These are phyloP conservation scores for Phytophthora crassamura DNA, from an alignment of 352 stramenopile genomes.

Conservation along the genomic window DNA sequence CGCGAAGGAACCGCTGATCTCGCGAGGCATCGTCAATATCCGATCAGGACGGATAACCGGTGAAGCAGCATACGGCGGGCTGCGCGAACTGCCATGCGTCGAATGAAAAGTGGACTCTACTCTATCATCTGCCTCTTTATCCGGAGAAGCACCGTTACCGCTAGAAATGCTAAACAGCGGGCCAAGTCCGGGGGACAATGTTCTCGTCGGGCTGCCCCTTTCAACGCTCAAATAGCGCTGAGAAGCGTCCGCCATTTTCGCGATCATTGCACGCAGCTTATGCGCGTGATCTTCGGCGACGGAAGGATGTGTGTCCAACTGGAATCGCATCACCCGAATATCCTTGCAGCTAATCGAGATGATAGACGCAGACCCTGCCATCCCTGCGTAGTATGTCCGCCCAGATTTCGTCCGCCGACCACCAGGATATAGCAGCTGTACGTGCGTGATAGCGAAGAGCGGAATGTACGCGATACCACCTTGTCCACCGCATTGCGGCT, in stretches of 20 bases:
- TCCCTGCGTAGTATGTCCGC: conserved; percentile 55
- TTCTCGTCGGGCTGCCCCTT: conserved; percentile 17
- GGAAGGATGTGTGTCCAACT: conserved; percentile 56
- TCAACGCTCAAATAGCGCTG: conserved; percentile 60
- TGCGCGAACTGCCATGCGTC: conserved; percentile 19
- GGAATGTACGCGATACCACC: conserved; percentile 71
- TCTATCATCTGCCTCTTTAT: conserved; percentile 15
- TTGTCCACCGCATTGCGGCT: conserved; percentile 45
- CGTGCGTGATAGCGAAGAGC: conserved; percentile 72
- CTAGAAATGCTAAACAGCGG: conserved; percentile 11
- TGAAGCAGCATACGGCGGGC: conserved; percentile 39
- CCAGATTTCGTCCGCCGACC: conserved; percentile 64
- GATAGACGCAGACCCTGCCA: conserved; percentile 50
- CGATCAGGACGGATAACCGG: conserved; percentile 50
- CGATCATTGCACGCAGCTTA: conserved; percentile 56
- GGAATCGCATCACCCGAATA: conserved; percentile 71
- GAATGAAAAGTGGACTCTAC: conserved; percentile 20
- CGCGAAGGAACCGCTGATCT: conserved; percentile 73
- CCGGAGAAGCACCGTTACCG: conserved; percentile 13
- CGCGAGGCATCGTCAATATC: conserved; percentile 37
- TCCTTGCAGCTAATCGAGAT: conserved; percentile 85
- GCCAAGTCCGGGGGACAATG: conserved; percentile 24
- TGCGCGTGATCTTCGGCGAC: conserved; percentile 65
- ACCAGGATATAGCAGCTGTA: conserved; percentile 64
- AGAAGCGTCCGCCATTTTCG: conserved; percentile 57